These are phyloP conservation scores for Plasmodium inui DNA, from an alignment of 169 alveolate genomes.

Conservation along the genomic window DNA sequence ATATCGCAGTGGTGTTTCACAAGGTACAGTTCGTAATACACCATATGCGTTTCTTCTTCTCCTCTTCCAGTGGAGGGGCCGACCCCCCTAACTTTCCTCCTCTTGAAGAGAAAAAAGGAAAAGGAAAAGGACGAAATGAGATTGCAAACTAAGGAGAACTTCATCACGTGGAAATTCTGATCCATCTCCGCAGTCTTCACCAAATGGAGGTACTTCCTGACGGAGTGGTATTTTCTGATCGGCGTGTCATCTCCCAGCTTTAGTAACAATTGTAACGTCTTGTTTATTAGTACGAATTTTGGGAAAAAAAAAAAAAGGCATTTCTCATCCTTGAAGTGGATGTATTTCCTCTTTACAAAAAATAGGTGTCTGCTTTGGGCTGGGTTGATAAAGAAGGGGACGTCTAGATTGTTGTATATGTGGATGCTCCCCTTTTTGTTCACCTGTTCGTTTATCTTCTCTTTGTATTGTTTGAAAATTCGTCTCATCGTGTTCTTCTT, in stretches of 20 bases:
- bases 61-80: not conserved
- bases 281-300: slow-evolving; percentile 21
- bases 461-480: slow-evolving; percentile 16
- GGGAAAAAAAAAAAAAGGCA: slow-evolving; percentile 46
- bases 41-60: not conserved
- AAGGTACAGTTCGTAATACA: slow-evolving; percentile 32
- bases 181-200: not conserved
- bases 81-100: not conserved
- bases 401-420: slow-evolving; percentile 38
- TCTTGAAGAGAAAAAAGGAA: slow-evolving; percentile 21
- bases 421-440: slow-evolving; percentile 22
- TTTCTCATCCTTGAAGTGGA: slow-evolving; percentile 33
- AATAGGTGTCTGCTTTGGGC: slow-evolving; percentile 8
- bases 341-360: slow-evolving; percentile 20
- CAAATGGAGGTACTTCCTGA: slow-evolving; percentile 23
- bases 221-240: not conserved
- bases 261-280: not conserved
- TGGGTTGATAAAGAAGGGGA: slow-evolving; percentile 50
- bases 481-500: not conserved
- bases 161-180: slow-evolving; percentile 31
- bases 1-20: slow-evolving; percentile 52
- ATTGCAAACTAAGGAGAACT: slow-evolving; percentile 7
- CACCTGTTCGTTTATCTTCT: slow-evolving; percentile 11
- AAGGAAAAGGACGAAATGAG: slow-evolving; percentile 31
- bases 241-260: not conserved